Evolutionary conservation across 495 filamentous ascomycete genomes (phyloP).

Genomic region (Penicillium desertorum): DNA sequence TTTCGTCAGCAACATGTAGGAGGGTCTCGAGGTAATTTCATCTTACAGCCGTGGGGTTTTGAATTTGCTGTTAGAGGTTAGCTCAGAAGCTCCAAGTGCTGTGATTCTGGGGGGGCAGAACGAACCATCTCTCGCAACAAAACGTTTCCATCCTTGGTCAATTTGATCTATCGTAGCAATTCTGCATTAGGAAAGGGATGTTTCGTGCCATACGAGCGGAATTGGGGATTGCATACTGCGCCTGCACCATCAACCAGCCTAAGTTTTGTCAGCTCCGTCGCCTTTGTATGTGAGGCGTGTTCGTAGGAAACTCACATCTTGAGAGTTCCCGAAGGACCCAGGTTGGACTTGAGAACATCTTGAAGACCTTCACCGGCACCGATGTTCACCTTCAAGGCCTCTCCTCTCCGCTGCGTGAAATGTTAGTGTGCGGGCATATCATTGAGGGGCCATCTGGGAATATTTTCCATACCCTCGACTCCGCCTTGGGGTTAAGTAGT

Average conservation of each 20-base stretch:
- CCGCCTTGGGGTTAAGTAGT: slow-evolving; percentile 96
- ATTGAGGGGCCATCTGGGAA: slow-evolving; percentile 28
- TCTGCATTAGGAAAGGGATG: slow-evolving; percentile 16
- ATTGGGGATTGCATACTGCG: slow-evolving; percentile 59
- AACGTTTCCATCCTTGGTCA: slow-evolving; percentile 98
- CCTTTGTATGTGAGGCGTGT: slow-evolving; percentile 2
- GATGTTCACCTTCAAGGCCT: slow-evolving; percentile 96
- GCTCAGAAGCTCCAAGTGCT: slow-evolving; percentile 17
- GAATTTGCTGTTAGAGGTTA: slow-evolving; percentile 62
- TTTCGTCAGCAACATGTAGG: slow-evolving; percentile 27
- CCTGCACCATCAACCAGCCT: slow-evolving; percentile 96
- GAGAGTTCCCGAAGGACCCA: slow-evolving; percentile 89
- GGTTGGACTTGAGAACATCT: slow-evolving; percentile 94
- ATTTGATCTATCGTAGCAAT: slow-evolving; percentile 71
- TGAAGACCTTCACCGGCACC: slow-evolving; percentile 90
- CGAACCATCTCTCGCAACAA: slow-evolving; percentile 93
- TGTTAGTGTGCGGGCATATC: slow-evolving; percentile 43
- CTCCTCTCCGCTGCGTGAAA: slow-evolving; percentile 74
- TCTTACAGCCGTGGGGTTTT: slow-evolving; percentile 82
- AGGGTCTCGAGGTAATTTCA: slow-evolving; percentile 15
- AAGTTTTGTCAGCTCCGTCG: slow-evolving; percentile 33
- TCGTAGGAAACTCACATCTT: slow-evolving; percentile 71
- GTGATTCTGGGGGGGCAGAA: slow-evolving; percentile 4
- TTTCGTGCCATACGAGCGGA: slow-evolving; percentile 12
- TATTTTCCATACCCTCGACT: slow-evolving; percentile 72